Conservation (phyloP, 2,329 filamentous ascomycete species). For the Verticillium klebahnii region DNA sequence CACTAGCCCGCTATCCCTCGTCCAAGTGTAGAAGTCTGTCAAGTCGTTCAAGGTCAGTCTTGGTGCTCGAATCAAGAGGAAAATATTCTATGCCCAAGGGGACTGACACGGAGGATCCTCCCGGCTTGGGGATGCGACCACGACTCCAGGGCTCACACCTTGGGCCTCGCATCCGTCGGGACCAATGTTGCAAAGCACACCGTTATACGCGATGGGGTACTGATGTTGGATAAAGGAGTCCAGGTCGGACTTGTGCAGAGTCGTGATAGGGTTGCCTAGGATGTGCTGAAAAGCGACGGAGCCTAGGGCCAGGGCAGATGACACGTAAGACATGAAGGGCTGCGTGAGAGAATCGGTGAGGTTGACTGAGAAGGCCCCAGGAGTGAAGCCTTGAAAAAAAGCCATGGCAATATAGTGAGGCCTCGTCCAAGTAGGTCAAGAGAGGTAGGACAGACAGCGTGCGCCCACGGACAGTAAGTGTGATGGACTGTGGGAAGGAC, state of each 20-base stretch:
- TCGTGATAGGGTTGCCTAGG: slow-evolving; percentile 34
- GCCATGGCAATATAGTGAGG: slow-evolving; percentile 6
- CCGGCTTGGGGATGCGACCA: slow-evolving; percentile 53
- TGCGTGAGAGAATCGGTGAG: slow-evolving; percentile 16
- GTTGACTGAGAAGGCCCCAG: slow-evolving; percentile 8
- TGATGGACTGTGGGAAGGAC: neutral
- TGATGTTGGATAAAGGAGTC: slow-evolving; percentile 49
- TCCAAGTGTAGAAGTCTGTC: slow-evolving; percentile 78
- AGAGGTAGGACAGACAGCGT: neutral
- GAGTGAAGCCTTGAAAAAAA: slow-evolving; percentile 7
- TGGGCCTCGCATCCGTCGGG: slow-evolving; percentile 39
- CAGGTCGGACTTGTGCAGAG: slow-evolving; percentile 30
- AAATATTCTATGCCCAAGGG: neutral
- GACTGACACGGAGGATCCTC: slow-evolving; percentile 50
- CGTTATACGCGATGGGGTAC: slow-evolving; percentile 43
- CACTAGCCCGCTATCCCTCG: slow-evolving; percentile 67
- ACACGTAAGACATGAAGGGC: slow-evolving; percentile 44
- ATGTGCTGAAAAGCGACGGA: slow-evolving; percentile 46
- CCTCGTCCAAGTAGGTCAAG: neutral
- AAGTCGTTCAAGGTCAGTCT: slow-evolving; percentile 3
- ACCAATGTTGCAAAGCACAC: slow-evolving; percentile 57
- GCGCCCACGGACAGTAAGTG: neutral
- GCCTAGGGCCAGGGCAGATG: slow-evolving; percentile 46
- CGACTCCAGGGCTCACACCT: slow-evolving; percentile 43
- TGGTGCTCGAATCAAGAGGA: neutral